Evolutionary conservation across 345 rosid species (phyloP).

Genomic region (Salix purpurea): DNA sequence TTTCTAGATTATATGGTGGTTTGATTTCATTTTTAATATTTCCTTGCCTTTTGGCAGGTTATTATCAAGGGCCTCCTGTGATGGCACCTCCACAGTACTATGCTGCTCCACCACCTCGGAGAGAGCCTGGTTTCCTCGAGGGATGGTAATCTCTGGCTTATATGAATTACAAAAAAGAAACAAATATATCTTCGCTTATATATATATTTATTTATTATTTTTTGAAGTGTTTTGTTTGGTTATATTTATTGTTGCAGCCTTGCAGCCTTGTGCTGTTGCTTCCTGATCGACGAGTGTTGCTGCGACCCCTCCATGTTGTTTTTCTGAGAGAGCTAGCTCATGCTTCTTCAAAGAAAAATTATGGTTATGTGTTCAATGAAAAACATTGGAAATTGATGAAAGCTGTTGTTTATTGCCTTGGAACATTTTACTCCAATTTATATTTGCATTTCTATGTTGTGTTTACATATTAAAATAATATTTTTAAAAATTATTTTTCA

Average conservation of each 20-base stretch:
- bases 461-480: too few species aligned
- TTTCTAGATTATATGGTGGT: neutral
- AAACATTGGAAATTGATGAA: neutral
- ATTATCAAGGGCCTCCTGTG: conserved; percentile 50
- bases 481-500: too few species aligned
- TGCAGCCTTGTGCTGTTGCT: conserved; percentile 70
- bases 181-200: neutral
- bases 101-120: conserved; percentile 32
- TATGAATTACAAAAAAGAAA: neutral
- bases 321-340: conserved; percentile 4
- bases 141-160: conserved; percentile 31
- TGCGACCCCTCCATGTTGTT: conserved; percentile 58
- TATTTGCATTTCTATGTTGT: too few species aligned
- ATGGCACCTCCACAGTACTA: conserved; percentile 43
- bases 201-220: too few species aligned
- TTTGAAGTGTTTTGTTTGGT: neutral
- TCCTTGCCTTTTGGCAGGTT: conserved; percentile 23
- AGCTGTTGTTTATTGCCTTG: too few species aligned
- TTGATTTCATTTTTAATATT: neutral
- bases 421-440: too few species aligned
- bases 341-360: neutral
- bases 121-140: conserved; percentile 36
- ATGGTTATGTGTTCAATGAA: neutral
- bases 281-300: conserved; percentile 69
- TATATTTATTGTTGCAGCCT: conserved; percentile 32